phyloP scores from a whole-genome alignment of 352 stramenopile genomes.

The Globisporangium lucens region DNA sequence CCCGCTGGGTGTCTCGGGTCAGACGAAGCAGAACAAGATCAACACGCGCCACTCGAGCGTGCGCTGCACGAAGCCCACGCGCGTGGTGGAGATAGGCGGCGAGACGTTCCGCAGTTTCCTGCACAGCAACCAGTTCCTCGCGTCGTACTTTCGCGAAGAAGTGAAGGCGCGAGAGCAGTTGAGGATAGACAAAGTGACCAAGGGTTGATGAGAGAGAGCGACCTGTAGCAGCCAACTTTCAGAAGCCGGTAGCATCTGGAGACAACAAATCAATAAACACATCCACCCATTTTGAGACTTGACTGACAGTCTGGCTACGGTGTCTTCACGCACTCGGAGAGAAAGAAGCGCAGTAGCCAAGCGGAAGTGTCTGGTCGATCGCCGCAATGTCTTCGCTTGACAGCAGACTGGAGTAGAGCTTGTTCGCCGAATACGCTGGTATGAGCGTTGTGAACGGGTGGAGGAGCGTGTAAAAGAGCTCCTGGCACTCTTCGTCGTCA shows the following conservation, averaged over 20 bases:
- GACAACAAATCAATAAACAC: background rate
- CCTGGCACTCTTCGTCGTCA: slow-evolving; percentile 20
- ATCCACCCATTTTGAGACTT: background rate
- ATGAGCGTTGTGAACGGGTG: slow-evolving; percentile 43
- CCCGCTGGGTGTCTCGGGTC: slow-evolving; percentile 67
- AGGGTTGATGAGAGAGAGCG: background rate
- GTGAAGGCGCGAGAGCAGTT: slow-evolving; percentile 64
- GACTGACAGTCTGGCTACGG: background rate
- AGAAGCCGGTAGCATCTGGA: background rate
- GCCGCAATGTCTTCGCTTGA: slow-evolving; percentile 32
- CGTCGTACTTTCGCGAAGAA: slow-evolving; percentile 72
- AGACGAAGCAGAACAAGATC: slow-evolving; percentile 66
- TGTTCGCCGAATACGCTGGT: slow-evolving; percentile 38
- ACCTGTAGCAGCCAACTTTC: background rate
- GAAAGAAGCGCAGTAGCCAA: background rate
- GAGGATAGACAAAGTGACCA: slow-evolving; percentile 51
- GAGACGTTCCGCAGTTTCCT: slow-evolving; percentile 84
- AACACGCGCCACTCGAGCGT: slow-evolving; percentile 70
- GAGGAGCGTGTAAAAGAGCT: slow-evolving; percentile 39
- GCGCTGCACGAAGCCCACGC: slow-evolving; percentile 59
- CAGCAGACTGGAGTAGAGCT: slow-evolving; percentile 46
- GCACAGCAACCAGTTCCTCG: slow-evolving; percentile 80
- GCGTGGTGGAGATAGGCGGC: slow-evolving; percentile 75
- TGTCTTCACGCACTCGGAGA: slow-evolving; percentile 5
- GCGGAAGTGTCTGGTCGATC: slow-evolving; percentile 31